Conservation (phyloP, 306 rosid species). For the Boehmeria nivea region DNA sequence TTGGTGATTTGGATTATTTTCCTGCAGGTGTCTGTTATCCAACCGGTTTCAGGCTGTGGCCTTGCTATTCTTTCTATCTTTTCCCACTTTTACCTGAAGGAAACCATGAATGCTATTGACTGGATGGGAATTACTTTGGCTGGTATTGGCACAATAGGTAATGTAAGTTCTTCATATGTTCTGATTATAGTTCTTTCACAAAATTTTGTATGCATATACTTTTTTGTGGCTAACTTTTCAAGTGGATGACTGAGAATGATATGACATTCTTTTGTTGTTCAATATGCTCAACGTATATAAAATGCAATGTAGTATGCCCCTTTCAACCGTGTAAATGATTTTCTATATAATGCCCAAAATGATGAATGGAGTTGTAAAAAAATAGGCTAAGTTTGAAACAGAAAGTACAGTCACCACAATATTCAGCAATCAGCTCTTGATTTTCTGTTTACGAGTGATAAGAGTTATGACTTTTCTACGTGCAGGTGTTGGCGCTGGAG, state of each 20-base stretch:
- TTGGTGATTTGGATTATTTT: slow-evolving; percentile 20
- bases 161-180: slow-evolving; percentile 59
- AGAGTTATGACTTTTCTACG: slow-evolving; percentile 18
- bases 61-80: slow-evolving; percentile 88
- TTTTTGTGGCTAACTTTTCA: background rate
- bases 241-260: too few species aligned
- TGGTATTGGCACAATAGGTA: slow-evolving; percentile 97
- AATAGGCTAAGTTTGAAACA: too few species aligned
- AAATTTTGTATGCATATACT: background rate
- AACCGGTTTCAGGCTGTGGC: slow-evolving; percentile 97
- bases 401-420: slow-evolving; percentile 6
- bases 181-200: background rate
- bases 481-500: slow-evolving; percentile 98
- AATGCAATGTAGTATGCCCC: too few species aligned
- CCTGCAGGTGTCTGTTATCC: slow-evolving; percentile 80
- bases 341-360: too few species aligned
- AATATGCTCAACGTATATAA: too few species aligned
- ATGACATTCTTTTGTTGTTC: too few species aligned
- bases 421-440: background rate
- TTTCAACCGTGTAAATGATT: too few species aligned
- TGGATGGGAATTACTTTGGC: slow-evolving; percentile 91
- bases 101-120: slow-evolving; percentile 85
- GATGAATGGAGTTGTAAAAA: too few species aligned
- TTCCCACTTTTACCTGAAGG: slow-evolving; percentile 96
- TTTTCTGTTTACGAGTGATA: background rate